Base-by-base conservation (phyloP, 441 rosid genomes). In the Geranium incanum region DNA sequence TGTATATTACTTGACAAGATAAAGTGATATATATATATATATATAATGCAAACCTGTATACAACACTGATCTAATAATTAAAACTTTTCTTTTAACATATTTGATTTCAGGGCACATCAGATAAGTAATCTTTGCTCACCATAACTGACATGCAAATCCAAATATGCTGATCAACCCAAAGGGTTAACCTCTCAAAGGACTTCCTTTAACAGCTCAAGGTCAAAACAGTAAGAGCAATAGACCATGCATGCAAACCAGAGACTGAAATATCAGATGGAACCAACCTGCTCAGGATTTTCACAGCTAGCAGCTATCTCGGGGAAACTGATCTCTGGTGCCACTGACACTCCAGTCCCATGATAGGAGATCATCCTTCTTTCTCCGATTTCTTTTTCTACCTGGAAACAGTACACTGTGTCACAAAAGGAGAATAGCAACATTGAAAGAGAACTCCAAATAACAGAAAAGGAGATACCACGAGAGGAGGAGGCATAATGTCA, bases 311-410 rank as follows among this genome's bases (percentile, higher is more conserved):
- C 77, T 12, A 89, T 80, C 55, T 89, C 93, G 69, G 78, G 68
- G 81, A 82, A 83, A 70, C 69, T 82, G 78, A 90, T 80, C 79
- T 83, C 86, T 1, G 91, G 87, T 57, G 84, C 90, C 48, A 90
- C 75, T 8, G 99, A 90, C 71, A 95, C 69, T 64, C 97, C 99
- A 6, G 76, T 74, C 57, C 97, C 97, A 71, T 81, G 83, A 78
- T 79, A 95, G 66, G 91, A 73, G 69, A 92, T 81, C 69, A 81
- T 79, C 80, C 99, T 84, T 80, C 36, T 89, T 85, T 95, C 99
- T 64, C 99, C 99, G 38, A 95, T 90, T 82, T 95, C 94, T 81
- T 88, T 95, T 83, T 90, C 94, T 67, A 95, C 96, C 99, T 95
- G 84, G 52, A 79, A 66, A 13, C 71, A 81, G 7, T 57, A 37